These are phyloP conservation scores for Abortiporus biennis DNA, from an alignment of 1,284 basidiomycete species.

Conservation along the genomic window DNA sequence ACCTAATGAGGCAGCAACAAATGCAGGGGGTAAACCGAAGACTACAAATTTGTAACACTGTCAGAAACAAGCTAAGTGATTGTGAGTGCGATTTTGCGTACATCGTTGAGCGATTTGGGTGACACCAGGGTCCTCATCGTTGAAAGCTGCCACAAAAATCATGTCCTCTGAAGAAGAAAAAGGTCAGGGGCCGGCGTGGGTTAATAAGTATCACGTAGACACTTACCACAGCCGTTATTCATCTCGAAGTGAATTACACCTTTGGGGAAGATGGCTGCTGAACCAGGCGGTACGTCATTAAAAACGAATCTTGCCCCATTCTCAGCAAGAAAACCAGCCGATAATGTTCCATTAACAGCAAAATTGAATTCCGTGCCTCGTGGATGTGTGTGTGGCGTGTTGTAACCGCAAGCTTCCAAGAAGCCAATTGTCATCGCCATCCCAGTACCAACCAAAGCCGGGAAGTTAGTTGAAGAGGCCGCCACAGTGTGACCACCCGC, in stretches of 20 bases:
- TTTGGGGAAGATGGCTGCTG: constrained; percentile 22
- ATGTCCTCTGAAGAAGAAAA: constrained; percentile 6
- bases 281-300: constrained; percentile 19
- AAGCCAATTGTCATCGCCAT: constrained; percentile 18
- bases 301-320: constrained; percentile 24
- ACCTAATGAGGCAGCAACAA: constrained; percentile 22
- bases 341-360: constrained; percentile 20
- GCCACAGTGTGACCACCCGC: constrained; percentile 14
- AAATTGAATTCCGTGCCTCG: constrained; percentile 27
- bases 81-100: constrained; percentile 13
- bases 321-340: constrained; percentile 22
- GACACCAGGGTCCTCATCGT: constrained; percentile 24
- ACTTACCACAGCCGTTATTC: constrained; percentile 22
- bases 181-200: constrained; percentile 8
- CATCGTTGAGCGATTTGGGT: constrained; percentile 22
- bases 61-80: no score
- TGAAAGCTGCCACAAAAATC: constrained; percentile 20
- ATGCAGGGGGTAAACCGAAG: constrained; percentile 23
- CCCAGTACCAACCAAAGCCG: constrained; percentile 16
- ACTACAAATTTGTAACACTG: no score
- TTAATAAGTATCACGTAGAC: no score
- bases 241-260: constrained; percentile 25
- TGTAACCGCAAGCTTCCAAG: constrained; percentile 22
- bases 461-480: constrained; percentile 14
- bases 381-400: constrained; percentile 27